Evolutionary conservation across 1,284 basidiomycete species (phyloP).

Genomic region (Leccinum insolens): DNA sequence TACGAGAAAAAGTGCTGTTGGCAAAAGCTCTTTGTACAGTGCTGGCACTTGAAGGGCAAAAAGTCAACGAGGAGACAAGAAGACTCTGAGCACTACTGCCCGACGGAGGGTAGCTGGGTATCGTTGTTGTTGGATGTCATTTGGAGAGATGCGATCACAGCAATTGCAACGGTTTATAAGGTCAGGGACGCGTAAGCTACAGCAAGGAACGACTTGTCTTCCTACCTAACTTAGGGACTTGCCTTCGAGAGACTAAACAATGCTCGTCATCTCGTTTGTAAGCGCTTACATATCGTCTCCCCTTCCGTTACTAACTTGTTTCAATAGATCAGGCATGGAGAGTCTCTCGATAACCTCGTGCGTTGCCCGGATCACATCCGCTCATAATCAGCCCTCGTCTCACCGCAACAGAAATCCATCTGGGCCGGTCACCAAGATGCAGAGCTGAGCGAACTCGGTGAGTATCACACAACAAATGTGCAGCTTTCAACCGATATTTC

Average conservation of each 20-base stretch:
- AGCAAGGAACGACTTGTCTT: not conserved
- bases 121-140: conserved; percentile 35
- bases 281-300: conserved; percentile 12
- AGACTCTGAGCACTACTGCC: conserved; percentile 68
- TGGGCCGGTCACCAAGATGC: conserved; percentile 91
- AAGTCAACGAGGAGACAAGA: conserved; percentile 75
- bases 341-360: conserved; percentile 73
- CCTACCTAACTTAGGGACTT: no score
- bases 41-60: conserved; percentile 80
- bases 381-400: not conserved
- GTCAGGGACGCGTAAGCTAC: conserved; percentile 26
- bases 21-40: conserved; percentile 69
- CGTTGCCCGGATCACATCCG: not conserved
- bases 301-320: conserved; percentile 20
- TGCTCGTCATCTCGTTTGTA: conserved; percentile 31
- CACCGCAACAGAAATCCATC: conserved; percentile 42
- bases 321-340: conserved; percentile 73
- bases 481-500: conserved; percentile 6
- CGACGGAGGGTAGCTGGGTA: conserved; percentile 60
- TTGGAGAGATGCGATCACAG: conserved; percentile 1
- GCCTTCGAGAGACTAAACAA: not conserved
- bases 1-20: conserved; percentile 74
- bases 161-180: conserved; percentile 23
- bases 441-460: conserved; percentile 82
- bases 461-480: conserved; percentile 25